Percentiles rank a stretch among this genome's conserved stretches.
Conservation (phyloP, 805 yeast species). For the Ogataea nakhonphanomensis region DNA sequence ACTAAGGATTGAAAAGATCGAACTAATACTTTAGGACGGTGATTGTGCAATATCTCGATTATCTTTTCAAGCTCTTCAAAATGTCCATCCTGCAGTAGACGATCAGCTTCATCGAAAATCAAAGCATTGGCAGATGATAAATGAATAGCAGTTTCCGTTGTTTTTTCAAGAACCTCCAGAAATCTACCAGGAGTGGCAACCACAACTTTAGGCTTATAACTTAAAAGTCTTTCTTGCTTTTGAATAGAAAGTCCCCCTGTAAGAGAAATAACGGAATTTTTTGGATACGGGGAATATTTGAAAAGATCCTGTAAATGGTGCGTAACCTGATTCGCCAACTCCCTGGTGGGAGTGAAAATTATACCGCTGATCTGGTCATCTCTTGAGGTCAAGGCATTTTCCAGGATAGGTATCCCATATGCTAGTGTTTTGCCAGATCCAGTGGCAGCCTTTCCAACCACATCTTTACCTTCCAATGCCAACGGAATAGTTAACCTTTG, state of each 20-base stretch:
- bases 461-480: conserved; percentile 70
- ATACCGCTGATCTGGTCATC: conserved; percentile 60
- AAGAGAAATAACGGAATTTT: conserved; percentile 59
- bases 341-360: conserved; percentile 93
- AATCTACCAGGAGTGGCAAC: conserved; percentile 97
- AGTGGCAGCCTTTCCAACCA: conserved; percentile 94
- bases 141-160: conserved; percentile 40
- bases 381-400: conserved; percentile 43
- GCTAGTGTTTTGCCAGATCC: conserved; percentile 98
- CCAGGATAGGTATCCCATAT: conserved; percentile 88
- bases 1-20: conserved; percentile 77
- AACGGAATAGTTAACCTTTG: conserved; percentile 74
- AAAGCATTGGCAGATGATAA: conserved; percentile 46
- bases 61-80: conserved; percentile 88
- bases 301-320: conserved; percentile 65
- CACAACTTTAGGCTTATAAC: conserved; percentile 70
- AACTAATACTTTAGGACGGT: conserved; percentile 39
- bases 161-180: conserved; percentile 72
- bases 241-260: conserved; percentile 96
- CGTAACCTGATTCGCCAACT: conserved; percentile 89
- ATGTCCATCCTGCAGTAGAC: conserved; percentile 92
- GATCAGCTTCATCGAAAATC: conserved; percentile 94
- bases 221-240: conserved; percentile 80
- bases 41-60: conserved; percentile 56
- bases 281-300: conserved; percentile 42